These are phyloP conservation scores for Colletotrichum spaethianum DNA, from an alignment of 2,329 filamentous ascomycete genomes.

Conservation along the genomic window DNA sequence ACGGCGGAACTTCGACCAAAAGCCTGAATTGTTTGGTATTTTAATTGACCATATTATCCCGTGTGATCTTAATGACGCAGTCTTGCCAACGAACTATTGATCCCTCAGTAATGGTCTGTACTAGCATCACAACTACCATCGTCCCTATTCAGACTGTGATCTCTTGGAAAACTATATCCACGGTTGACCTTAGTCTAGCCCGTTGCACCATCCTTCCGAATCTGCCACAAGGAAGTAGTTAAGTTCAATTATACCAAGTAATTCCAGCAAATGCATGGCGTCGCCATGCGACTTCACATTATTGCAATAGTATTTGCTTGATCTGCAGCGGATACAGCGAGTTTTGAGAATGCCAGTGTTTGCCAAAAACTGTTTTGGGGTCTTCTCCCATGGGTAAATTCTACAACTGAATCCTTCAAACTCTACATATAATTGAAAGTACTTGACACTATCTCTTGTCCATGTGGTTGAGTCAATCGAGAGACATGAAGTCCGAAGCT, in stretches of 20 bases:
- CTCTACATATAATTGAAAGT: too few species aligned
- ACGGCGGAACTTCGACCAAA: background rate
- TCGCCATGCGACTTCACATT: background rate
- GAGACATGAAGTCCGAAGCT: too few species aligned
- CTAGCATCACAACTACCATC: background rate
- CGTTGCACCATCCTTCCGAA: background rate
- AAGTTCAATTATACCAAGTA: background rate
- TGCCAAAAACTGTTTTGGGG: too few species aligned
- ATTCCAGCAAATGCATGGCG: background rate
- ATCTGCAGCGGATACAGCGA: background rate
- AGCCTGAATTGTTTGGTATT: background rate
- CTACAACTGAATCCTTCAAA: too few species aligned
- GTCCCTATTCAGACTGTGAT: background rate
- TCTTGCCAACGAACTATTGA: background rate
- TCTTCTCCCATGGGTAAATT: too few species aligned
- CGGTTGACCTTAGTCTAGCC: background rate
- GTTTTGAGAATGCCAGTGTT: too few species aligned
- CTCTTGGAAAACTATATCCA: background rate
- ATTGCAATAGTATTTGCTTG: background rate
- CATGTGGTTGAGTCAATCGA: too few species aligned
- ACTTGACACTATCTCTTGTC: too few species aligned
- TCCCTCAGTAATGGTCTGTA: background rate
- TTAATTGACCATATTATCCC: background rate
- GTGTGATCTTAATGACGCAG: background rate
- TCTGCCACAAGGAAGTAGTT: background rate